These are phyloP conservation scores for Diospyros lotus DNA, from an alignment of 148 eudicot species.

Conservation along the genomic window DNA sequence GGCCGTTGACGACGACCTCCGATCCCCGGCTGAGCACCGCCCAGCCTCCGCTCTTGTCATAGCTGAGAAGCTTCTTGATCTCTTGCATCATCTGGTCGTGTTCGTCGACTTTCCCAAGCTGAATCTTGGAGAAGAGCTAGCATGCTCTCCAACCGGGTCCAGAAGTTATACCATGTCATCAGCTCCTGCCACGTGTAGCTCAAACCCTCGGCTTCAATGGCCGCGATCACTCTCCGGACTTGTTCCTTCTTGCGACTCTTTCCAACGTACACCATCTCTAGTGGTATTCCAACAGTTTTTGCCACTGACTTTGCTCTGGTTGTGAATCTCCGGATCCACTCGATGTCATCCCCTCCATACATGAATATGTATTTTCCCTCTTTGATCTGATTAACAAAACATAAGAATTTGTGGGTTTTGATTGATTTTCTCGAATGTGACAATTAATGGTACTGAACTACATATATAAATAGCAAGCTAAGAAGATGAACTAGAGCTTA, in stretches of 20 bases:
- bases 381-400: conserved; percentile 23
- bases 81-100: conserved; percentile 37
- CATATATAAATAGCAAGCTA: not conserved
- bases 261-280: conserved; percentile 60
- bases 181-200: conserved; percentile 51
- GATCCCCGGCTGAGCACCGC: conserved; percentile 46
- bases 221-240: conserved; percentile 20
- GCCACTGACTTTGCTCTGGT: conserved; percentile 15
- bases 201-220: conserved; percentile 31
- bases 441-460: not conserved
- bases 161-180: conserved; percentile 54
- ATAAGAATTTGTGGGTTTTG: too few relatives aligned
- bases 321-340: conserved; percentile 35
- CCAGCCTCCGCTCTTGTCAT: conserved; percentile 49
- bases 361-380: conserved; percentile 42
- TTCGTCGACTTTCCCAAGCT: conserved; percentile 27
- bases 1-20: conserved; percentile 29
- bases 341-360: conserved; percentile 38
- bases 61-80: conserved; percentile 45
- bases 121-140: conserved; percentile 59
- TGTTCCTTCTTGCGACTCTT: conserved; percentile 19
- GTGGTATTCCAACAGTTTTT: conserved; percentile 9
- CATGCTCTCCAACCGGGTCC: conserved; percentile 67
- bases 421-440: not conserved
- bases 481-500: conserved; percentile 15